phyloP scores from a whole-genome alignment of 441 rosid genomes.

The Erodium chrysanthum region DNA sequence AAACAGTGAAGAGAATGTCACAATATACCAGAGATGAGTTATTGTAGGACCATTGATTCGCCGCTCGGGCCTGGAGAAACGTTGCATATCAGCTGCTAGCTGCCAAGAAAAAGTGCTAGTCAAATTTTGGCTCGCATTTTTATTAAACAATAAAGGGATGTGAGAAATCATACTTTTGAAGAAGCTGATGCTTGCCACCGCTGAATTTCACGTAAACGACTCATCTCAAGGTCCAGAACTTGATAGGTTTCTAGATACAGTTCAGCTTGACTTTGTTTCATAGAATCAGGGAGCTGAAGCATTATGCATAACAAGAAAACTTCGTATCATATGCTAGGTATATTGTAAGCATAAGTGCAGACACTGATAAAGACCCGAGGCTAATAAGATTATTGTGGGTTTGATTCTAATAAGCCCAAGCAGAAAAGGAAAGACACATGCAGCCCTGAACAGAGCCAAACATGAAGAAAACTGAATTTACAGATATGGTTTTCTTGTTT shows the following conservation, averaged over 20 bases:
- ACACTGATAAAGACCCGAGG: neutral
- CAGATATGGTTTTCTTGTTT: neutral
- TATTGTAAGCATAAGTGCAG: neutral
- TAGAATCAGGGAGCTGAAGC: constrained; percentile 93
- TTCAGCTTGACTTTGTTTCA: constrained; percentile 99
- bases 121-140: neutral
- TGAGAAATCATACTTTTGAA: constrained; percentile 50
- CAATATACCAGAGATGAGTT: constrained; percentile 77
- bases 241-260: constrained; percentile 93
- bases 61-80: constrained; percentile 95
- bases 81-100: constrained; percentile 99
- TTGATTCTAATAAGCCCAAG: neutral
- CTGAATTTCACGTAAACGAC: constrained; percentile 94
- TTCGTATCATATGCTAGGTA: neutral
- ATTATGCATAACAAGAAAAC: constrained; percentile 10
- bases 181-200: constrained; percentile 95
- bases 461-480: neutral
- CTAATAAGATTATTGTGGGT: neutral
- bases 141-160: constrained; percentile 10
- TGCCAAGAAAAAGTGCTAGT: constrained; percentile 32
- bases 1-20: constrained; percentile 9
- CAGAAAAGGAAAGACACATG: neutral
- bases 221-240: constrained; percentile 99
- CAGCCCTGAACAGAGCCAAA: constrained; percentile 3
- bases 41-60: constrained; percentile 95